Percentiles rank a stretch among this genome's conserved stretches.
Evolutionary conservation across 2,329 filamentous ascomycete species (phyloP).

Genomic region (Ceratocystis papillata): DNA sequence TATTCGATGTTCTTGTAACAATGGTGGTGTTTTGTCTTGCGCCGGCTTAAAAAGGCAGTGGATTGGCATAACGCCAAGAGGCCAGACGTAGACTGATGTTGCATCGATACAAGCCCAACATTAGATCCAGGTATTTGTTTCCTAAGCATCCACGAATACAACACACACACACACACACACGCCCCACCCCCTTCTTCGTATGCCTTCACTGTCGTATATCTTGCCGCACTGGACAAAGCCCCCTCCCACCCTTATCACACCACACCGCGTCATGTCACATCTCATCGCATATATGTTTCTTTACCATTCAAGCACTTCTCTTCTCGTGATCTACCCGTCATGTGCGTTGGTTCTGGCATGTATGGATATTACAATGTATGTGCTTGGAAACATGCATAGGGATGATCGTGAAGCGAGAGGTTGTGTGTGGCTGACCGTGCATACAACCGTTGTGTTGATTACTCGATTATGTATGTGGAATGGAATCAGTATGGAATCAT

Average conservation of each 20-base stretch:
- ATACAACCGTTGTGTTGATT: neutral
- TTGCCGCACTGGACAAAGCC: too few species aligned
- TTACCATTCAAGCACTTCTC: neutral
- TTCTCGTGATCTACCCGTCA: constrained; percentile 12
- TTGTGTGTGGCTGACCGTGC: neutral
- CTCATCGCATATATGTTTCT: neutral
- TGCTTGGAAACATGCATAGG: neutral
- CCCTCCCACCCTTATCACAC: neutral
- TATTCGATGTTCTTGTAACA: neutral
- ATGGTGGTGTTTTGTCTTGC: neutral
- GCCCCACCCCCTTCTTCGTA: too few species aligned
- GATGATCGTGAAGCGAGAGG: neutral
- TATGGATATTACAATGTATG: neutral
- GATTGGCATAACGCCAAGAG: neutral
- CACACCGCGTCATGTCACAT: too few species aligned
- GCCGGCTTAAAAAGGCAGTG: neutral
- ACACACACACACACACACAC: too few species aligned
- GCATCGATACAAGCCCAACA: neutral
- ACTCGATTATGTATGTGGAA: neutral
- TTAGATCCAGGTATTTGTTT: neutral
- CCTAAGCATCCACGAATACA: too few species aligned
- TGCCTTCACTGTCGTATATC: neutral
- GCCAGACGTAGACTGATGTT: neutral
- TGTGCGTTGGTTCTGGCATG: constrained; percentile 7
- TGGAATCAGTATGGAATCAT: constrained; percentile 6